Evolutionary conservation across 768 basidiomycete genomes (phyloP).

Genomic region (Hebeloma cylindrosporum): DNA sequence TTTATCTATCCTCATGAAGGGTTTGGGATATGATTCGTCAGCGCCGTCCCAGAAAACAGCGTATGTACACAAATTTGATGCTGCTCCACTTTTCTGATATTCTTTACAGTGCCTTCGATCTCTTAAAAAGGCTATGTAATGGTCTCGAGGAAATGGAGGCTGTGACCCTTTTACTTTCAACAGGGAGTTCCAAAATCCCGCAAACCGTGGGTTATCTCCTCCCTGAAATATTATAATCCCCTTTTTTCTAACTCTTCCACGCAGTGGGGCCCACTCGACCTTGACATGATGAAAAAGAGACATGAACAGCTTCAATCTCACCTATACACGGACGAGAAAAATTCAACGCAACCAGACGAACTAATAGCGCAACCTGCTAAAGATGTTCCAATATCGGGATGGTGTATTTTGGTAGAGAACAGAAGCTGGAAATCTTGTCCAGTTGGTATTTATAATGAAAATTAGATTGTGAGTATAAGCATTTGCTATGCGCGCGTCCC

Average conservation of each 20-base stretch:
- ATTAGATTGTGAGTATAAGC: slow-evolving; percentile 3
- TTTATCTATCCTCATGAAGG: slow-evolving; percentile 45
- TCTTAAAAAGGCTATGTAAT: too few species aligned
- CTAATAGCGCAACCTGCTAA: neutral
- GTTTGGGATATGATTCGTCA: slow-evolving; percentile 39
- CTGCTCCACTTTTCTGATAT: neutral
- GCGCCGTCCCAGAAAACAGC: slow-evolving; percentile 9
- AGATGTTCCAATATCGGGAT: slow-evolving; percentile 39
- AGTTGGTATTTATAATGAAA: slow-evolving; percentile 50
- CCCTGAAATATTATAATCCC: neutral
- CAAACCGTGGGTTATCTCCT: slow-evolving; percentile 8
- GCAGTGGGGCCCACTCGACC: slow-evolving; percentile 56
- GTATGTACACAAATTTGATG: slow-evolving; percentile 10
- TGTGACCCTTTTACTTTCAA: slow-evolving; percentile 13
- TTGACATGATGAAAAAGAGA: slow-evolving; percentile 57
- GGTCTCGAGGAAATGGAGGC: slow-evolving; percentile 18
- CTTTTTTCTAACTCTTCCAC: neutral
- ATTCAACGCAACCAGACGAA: neutral
- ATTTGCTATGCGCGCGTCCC: too few species aligned
- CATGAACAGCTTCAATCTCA: slow-evolving; percentile 30
- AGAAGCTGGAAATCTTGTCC: slow-evolving; percentile 65
- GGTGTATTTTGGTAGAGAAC: slow-evolving; percentile 46
- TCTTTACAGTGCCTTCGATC: slow-evolving; percentile 10
- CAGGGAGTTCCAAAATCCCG: slow-evolving; percentile 4
- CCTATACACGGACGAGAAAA: neutral